Evolutionary conservation across 2,329 filamentous ascomycete genomes (phyloP).

Genomic region (Aaosphaeria arxii): DNA sequence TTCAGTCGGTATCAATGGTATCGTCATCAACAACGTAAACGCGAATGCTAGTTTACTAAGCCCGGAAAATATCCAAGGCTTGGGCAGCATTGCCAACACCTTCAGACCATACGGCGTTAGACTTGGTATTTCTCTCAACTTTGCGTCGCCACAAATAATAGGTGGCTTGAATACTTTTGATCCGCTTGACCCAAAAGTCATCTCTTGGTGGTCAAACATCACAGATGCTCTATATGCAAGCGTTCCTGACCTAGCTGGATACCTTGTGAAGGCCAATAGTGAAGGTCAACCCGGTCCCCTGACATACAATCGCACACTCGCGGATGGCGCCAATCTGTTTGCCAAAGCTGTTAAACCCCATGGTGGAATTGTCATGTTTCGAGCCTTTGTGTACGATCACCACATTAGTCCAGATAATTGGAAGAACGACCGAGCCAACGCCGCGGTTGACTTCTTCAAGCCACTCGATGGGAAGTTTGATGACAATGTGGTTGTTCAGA

Average conservation of each 20-base stretch:
- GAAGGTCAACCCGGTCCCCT: constrained; percentile 69
- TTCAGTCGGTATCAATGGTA: constrained; percentile 64
- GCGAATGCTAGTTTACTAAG: constrained; percentile 60
- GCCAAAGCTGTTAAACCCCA: constrained; percentile 88
- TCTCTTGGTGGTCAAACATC: constrained; percentile 61
- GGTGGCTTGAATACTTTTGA: constrained; percentile 61
- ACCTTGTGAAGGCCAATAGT: constrained; percentile 68
- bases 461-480: constrained; percentile 64
- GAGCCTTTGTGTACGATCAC: constrained; percentile 68
- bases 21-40: constrained; percentile 72
- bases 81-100: constrained; percentile 61
- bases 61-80: constrained; percentile 57
- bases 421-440: constrained; percentile 67
- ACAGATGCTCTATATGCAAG: constrained; percentile 58
- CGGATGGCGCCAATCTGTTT: constrained; percentile 68
- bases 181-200: constrained; percentile 59
- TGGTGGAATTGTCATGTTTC: constrained; percentile 76
- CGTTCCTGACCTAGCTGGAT: constrained; percentile 67
- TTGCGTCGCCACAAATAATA: constrained; percentile 59
- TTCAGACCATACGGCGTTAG: constrained; percentile 67
- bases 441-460: constrained; percentile 65
- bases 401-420: constrained; percentile 57
- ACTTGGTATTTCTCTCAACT: constrained; percentile 65
- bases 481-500: constrained; percentile 68
- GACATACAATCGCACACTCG: constrained; percentile 67